Percentiles rank a stretch among this genome's conserved stretches.
These are phyloP conservation scores for Picochlorum costavermella DNA, from an alignment of 139 green algal species.

Conservation along the genomic window DNA sequence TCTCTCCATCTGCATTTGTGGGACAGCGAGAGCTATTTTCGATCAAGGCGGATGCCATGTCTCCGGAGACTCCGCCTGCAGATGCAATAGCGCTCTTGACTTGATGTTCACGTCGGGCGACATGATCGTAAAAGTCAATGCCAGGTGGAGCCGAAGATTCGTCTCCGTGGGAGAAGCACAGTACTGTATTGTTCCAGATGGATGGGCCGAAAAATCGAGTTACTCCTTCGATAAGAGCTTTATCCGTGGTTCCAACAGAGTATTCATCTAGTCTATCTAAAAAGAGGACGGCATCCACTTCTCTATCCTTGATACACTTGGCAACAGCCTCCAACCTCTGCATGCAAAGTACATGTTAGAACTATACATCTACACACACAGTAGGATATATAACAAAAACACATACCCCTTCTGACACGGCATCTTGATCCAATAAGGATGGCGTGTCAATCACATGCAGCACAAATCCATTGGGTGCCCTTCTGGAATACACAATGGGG, in stretches of 20 bases:
- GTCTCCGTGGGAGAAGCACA: conserved; percentile 49
- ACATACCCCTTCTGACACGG: conserved; percentile 24
- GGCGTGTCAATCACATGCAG: conserved; percentile 67
- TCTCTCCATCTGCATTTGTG: conserved; percentile 54
- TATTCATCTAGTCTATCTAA: conserved; percentile 65
- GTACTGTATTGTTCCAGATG: conserved; percentile 51
- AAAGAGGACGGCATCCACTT: conserved; percentile 60
- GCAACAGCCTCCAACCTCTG: conserved; percentile 23
- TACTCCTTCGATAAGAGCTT: conserved; percentile 32
- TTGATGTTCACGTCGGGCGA: conserved; percentile 13
- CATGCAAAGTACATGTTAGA: neutral
- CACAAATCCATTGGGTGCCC: conserved; percentile 37
- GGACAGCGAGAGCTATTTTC: conserved; percentile 58
- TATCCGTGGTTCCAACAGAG: conserved; percentile 41
- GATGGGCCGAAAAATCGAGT: conserved; percentile 32
- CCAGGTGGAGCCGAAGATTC: conserved; percentile 7
- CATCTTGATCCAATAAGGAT: conserved; percentile 56
- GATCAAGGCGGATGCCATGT: conserved; percentile 40
- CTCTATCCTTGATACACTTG: conserved; percentile 10
- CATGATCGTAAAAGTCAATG: conserved; percentile 22
- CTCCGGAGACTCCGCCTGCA: conserved; percentile 1
- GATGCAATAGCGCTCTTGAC: conserved; percentile 23
- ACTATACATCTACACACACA: neutral
- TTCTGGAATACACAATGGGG: conserved; percentile 29
- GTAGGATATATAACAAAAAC: neutral